These are phyloP conservation scores for Pestalotiopsis sp. DNA, from an alignment of 2,329 filamentous ascomycete species.

Conservation along the genomic window DNA sequence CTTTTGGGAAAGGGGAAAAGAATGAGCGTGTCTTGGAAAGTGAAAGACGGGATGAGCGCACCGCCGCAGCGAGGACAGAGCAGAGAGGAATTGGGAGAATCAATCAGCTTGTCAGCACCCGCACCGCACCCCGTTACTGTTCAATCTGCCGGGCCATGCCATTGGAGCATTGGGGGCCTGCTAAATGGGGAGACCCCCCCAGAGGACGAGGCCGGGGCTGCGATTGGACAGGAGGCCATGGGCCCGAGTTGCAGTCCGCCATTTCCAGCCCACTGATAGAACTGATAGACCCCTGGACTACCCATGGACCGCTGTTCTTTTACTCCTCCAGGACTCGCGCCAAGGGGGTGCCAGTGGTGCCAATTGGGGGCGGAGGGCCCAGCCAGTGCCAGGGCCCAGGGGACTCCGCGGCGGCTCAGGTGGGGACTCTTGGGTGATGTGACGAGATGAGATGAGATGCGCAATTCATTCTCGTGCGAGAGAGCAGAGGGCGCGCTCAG, in stretches of 20 bases:
- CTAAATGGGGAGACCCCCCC: not conserved
- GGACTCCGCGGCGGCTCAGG: not conserved
- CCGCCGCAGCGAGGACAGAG: conserved; percentile 3
- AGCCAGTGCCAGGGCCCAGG: not conserved
- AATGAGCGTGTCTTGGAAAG: conserved; percentile 7
- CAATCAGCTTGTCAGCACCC: not conserved
- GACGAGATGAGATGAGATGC: not conserved
- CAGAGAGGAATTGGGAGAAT: not conserved
- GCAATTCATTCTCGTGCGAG: not conserved
- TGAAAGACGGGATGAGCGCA: conserved; percentile 4
- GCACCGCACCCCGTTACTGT: too few species aligned
- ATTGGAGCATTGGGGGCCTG: not conserved
- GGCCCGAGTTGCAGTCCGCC: conserved; percentile 9
- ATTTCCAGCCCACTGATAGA: conserved; percentile 11
- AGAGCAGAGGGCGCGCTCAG: not conserved
- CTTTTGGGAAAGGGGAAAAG: conserved; percentile 3
- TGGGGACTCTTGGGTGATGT: not conserved
- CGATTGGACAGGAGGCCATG: conserved; percentile 1
- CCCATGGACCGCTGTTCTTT: not conserved
- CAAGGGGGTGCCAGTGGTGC: not conserved
- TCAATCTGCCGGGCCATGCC: conserved; percentile 4
- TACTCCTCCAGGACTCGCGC: not conserved
- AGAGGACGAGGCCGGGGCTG: not conserved
- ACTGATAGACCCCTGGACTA: conserved; percentile 6
- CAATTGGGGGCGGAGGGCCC: not conserved